Conservation (phyloP, 2,329 filamentous ascomycete species). For the Botrytis fragariae region DNA sequence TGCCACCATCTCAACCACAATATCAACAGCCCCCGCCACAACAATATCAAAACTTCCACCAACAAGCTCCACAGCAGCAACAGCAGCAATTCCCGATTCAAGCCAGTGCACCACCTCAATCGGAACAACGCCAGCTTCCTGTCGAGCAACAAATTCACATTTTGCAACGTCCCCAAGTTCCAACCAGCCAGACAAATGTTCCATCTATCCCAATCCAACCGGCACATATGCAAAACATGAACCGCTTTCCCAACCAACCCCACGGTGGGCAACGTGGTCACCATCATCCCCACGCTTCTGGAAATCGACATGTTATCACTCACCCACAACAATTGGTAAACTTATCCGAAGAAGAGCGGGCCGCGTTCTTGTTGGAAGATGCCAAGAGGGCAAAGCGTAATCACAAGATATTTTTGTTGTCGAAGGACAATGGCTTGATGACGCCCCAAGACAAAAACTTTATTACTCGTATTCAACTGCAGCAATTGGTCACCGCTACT, state of each 20-base stretch:
- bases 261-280: conserved; percentile 40
- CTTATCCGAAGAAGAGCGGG: conserved; percentile 80
- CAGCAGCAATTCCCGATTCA: conserved; percentile 33
- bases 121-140: conserved; percentile 28
- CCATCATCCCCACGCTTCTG: conserved; percentile 40
- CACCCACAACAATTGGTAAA: conserved; percentile 73
- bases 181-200: conserved; percentile 37
- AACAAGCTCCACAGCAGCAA: conserved; percentile 32
- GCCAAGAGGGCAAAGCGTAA: conserved; percentile 94
- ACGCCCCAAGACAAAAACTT: conserved; percentile 99
- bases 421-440: conserved; percentile 95
- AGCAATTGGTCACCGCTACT: conserved; percentile 90
- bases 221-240: conserved; percentile 76
- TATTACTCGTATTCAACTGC: conserved; percentile 94
- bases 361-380: conserved; percentile 82
- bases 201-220: conserved; percentile 54
- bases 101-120: conserved; percentile 31
- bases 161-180: conserved; percentile 33
- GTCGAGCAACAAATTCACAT: conserved; percentile 33
- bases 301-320: conserved; percentile 53
- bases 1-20: conserved; percentile 23
- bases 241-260: conserved; percentile 55
- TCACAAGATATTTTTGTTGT: conserved; percentile 93
- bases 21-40: conserved; percentile 30
- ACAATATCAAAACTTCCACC: conserved; percentile 29